Evolutionary conservation across 768 basidiomycete genomes (phyloP).

Genomic region (Amanita muscaria): DNA sequence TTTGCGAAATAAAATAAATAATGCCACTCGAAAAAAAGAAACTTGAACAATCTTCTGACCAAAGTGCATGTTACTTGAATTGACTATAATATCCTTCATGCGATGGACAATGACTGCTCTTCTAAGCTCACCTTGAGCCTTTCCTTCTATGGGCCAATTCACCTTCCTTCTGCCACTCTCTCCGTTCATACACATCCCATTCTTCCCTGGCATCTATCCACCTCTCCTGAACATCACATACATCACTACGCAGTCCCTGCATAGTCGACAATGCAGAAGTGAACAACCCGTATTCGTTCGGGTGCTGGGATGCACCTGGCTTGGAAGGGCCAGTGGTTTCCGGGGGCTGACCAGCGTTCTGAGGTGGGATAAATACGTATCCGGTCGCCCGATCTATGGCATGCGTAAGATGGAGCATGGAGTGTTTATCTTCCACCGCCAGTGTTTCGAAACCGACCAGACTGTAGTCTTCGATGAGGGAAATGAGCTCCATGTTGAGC

Average conservation of each 20-base stretch:
- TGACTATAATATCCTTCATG: no score
- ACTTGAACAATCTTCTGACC: no score
- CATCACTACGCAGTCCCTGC: constrained; percentile 39
- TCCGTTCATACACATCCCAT: constrained; percentile 76
- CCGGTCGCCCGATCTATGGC: constrained; percentile 89
- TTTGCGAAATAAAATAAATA: no score
- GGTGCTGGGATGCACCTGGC: constrained; percentile 29
- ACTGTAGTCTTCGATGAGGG: constrained; percentile 87
- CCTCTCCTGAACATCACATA: constrained; percentile 82
- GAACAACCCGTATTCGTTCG: constrained; percentile 63
- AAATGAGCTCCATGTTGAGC: constrained; percentile 85
- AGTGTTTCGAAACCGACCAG: constrained; percentile 95
- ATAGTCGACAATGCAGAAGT: constrained; percentile 52
- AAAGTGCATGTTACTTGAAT: no score
- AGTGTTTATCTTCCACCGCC: constrained; percentile 94
- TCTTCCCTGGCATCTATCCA: constrained; percentile 84
- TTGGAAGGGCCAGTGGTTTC: constrained; percentile 27
- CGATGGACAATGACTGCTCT: no score
- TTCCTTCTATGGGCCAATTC: constrained; percentile 38
- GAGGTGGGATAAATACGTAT: constrained; percentile 72
- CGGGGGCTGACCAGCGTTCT: constrained; percentile 18
- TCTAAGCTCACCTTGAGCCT: no score
- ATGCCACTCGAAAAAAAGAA: no score
- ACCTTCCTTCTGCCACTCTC: constrained; percentile 70
- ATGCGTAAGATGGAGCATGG: constrained; percentile 84